A percentile compares a stretch with the other conserved stretches of the same genome.
Conservation (phyloP, 331 rosid species). For the Malus hybrid region DNA sequence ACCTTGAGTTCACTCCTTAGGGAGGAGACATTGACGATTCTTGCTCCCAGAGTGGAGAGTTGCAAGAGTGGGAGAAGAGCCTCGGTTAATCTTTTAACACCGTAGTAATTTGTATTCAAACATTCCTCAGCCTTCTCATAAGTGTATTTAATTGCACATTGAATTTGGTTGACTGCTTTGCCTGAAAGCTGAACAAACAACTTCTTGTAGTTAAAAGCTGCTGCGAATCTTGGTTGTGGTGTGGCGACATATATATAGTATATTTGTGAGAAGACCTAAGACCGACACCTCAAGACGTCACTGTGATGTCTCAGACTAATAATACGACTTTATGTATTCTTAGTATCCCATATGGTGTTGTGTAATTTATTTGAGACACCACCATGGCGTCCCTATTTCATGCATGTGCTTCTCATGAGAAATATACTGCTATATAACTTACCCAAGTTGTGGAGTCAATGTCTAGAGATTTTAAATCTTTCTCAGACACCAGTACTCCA, state of each 20-base stretch:
- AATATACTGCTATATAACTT: not conserved
- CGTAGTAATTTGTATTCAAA: constrained; percentile 44
- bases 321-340: no score
- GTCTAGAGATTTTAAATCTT: constrained; percentile 32
- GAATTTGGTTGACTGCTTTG: constrained; percentile 18
- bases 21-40: constrained; percentile 50
- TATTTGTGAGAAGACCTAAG: no score
- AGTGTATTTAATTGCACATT: constrained; percentile 24
- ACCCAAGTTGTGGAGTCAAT: constrained; percentile 41
- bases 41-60: constrained; percentile 34
- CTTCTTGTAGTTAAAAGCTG: not conserved
- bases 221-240: not conserved
- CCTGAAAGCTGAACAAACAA: constrained; percentile 36
- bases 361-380: no score
- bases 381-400: no score
- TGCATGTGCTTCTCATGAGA: no score
- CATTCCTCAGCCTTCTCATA: constrained; percentile 43
- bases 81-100: constrained; percentile 43
- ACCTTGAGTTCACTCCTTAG: constrained; percentile 50
- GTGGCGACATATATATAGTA: no score
- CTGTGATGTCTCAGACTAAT: no score
- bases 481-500: constrained; percentile 32
- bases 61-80: constrained; percentile 52
- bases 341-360: no score
- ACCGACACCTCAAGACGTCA: no score